Base-by-base conservation (phyloP, 148 eudicot species). In the Heliamphora exappendiculata region DNA sequence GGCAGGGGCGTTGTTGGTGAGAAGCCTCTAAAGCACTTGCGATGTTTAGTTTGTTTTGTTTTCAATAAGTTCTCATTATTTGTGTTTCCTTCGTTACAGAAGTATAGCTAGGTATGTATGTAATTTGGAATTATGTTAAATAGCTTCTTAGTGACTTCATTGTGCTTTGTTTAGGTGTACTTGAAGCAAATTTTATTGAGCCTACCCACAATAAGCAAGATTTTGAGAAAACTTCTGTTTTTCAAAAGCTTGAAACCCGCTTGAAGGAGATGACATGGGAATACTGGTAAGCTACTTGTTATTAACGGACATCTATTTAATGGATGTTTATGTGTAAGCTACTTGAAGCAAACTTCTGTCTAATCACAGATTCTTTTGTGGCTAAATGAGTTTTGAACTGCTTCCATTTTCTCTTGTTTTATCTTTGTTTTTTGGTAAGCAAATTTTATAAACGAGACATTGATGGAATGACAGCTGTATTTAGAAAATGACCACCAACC, bases 1-100 rank as follows among this genome's bases (percentile, higher is more conserved):
- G 96, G 96, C 82, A 89, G 94, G 85, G 98, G 98, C 10, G 98
- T 95, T 79, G 96, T 95, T 20, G 97, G 98, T 92, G 82, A 87
- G 87, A 73, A 77, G 20, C 65, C 69, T 54, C 12, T 73, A 29
- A 41, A 73, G 24, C 65, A 64, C 44, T 58, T 53, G 16, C 24
- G 11, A 8, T 69, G 29, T 26, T 66, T 28, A 37, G 10, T 26
- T 34, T 29, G 39, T 57, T 54, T 54, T 6, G 8, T 39, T 41
- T 37, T 54, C 1, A 39, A 20, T 34, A 34, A n/a, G 31, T 39
- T 70, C 14, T 24, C 45, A 26, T 49, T 5, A n/a, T 34, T 8
- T 29, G 5, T 37, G 16, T 34, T 58, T 54, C 63, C 66, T 76
- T 42, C 34, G 22, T 64, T n/a, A n/a, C n/a, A n/a, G n/a, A n/a